Conservation (phyloP, 441 rosid genomes). For the Populus hybrid region DNA sequence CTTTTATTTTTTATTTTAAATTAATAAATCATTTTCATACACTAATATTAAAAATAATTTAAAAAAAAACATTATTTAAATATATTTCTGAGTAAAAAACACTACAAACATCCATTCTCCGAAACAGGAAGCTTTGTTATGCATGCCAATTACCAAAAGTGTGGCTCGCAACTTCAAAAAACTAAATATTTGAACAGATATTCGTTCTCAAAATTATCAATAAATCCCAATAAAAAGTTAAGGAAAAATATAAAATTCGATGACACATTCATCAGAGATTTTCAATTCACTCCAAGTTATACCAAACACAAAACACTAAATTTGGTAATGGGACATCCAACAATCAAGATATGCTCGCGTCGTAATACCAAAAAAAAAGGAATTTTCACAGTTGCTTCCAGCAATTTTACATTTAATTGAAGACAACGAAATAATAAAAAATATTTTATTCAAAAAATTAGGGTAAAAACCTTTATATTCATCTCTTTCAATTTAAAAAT, state of each 20-base stretch:
- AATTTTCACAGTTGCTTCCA: not conserved
- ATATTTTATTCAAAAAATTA: too few species aligned
- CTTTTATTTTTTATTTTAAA: too few species aligned
- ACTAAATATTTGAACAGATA: not conserved
- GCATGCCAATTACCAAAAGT: not conserved
- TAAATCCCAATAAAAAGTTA: not conserved
- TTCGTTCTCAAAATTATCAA: not conserved
- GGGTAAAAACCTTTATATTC: not conserved
- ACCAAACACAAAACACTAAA: not conserved
- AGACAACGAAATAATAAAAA: not conserved
- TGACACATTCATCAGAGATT: not conserved
- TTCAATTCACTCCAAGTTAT: not conserved
- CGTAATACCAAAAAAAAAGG: not conserved
- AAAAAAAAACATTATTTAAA: too few species aligned
- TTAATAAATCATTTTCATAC: too few species aligned
- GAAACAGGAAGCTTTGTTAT: not conserved
- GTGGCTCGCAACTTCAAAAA: not conserved
- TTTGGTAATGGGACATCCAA: not conserved
- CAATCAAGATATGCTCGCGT: not conserved
- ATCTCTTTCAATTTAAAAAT: not conserved
- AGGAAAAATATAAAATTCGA: not conserved
- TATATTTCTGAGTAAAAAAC: too few species aligned
- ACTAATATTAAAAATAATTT: too few species aligned
- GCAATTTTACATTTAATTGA: not conserved
- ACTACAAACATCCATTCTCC: too few species aligned